Conservation (phyloP, 345 rosid species). For the Arabidopsis suecica region DNA sequence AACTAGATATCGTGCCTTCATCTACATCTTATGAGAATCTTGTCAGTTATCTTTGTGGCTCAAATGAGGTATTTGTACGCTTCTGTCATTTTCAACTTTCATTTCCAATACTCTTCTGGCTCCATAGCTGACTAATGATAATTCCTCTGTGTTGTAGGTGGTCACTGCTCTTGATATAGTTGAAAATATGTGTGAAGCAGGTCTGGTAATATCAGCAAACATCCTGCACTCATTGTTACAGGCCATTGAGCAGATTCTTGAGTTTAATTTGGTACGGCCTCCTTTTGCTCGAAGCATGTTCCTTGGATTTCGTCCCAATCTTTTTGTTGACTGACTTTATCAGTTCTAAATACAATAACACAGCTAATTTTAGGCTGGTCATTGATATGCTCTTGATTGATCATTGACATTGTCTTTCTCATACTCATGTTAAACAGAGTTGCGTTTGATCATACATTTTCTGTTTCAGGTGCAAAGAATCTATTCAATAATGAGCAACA, state of each 20-base stretch:
- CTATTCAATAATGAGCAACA: conserved; percentile 59
- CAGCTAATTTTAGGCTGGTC: conserved; percentile 14
- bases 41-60: conserved; percentile 55
- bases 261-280: conserved; percentile 68
- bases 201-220: conserved; percentile 53
- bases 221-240: conserved; percentile 55
- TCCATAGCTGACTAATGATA: conserved; percentile 18
- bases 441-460: neutral
- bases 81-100: conserved; percentile 15
- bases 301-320: neutral
- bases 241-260: conserved; percentile 62
- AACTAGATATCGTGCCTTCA: conserved; percentile 62
- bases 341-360: neutral
- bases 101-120: neutral
- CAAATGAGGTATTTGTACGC: conserved; percentile 56
- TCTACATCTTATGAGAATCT: conserved; percentile 66
- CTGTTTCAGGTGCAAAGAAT: conserved; percentile 63
- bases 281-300: conserved; percentile 25
- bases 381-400: conserved; percentile 22
- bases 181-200: conserved; percentile 66
- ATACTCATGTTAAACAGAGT: conserved; percentile 18
- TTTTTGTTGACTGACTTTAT: conserved; percentile 3
- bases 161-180: conserved; percentile 74
- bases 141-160: conserved; percentile 58
- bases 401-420: conserved; percentile 15